These are phyloP conservation scores for Daldinia decipiens DNA, from an alignment of 495 filamentous ascomycete genomes.

Conservation along the genomic window DNA sequence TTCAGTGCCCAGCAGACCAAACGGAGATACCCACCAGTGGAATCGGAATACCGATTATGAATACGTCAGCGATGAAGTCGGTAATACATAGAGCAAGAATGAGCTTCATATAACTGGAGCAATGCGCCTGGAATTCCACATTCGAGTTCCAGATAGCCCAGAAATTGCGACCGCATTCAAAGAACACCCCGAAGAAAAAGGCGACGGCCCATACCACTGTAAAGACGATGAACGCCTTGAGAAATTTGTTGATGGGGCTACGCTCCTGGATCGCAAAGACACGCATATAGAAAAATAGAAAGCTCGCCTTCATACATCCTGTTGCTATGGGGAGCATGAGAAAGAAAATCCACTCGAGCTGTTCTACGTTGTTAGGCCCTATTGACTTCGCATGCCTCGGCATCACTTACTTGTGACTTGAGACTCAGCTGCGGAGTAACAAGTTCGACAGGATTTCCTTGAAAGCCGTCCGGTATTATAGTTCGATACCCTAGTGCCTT, in stretches of 20 bases:
- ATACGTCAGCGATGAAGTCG: slow-evolving; percentile 41
- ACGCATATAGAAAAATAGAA: slow-evolving; percentile 44
- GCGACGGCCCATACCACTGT: slow-evolving; percentile 20
- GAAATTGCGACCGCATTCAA: slow-evolving; percentile 38
- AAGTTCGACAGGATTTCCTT: slow-evolving; percentile 12
- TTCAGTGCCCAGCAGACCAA: not conserved
- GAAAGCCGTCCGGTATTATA: slow-evolving; percentile 23
- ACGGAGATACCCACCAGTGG: slow-evolving; percentile 32
- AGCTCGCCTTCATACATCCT: slow-evolving; percentile 42
- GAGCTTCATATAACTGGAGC: slow-evolving; percentile 15
- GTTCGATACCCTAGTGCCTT: slow-evolving; percentile 29
- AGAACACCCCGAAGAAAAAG: slow-evolving; percentile 35
- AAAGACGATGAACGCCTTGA: slow-evolving; percentile 19
- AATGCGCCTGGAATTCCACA: slow-evolving; percentile 13
- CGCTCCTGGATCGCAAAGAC: slow-evolving; percentile 36
- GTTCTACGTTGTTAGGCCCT: not conserved
- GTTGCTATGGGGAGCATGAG: slow-evolving; percentile 39
- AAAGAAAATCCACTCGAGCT: slow-evolving; percentile 38
- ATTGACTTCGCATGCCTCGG: not conserved
- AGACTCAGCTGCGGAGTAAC: slow-evolving; percentile 28
- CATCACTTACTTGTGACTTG: slow-evolving; percentile 17
- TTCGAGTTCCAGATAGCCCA: slow-evolving; percentile 33
- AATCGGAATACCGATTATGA: slow-evolving; percentile 42
- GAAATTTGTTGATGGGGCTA: slow-evolving; percentile 14
- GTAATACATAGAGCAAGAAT: slow-evolving; percentile 37